Evolutionary conservation across 169 alveolate species (phyloP).

Genomic region (Plasmodium gonderi): DNA sequence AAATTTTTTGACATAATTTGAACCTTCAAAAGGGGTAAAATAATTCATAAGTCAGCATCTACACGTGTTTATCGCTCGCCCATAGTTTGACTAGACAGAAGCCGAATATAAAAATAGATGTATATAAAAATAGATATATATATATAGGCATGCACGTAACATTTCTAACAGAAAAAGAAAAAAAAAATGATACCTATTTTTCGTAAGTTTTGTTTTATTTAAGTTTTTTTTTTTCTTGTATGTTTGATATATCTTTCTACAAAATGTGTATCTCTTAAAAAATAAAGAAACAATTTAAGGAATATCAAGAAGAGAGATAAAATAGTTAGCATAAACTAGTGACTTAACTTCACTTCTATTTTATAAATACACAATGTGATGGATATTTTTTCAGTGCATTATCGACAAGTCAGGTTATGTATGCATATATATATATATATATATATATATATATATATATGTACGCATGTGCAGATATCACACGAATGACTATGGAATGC

Average conservation of each 20-base stretch:
- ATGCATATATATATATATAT: too few relatives aligned
- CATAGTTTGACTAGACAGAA: not conserved
- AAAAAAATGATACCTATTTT: too few relatives aligned
- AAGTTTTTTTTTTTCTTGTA: not conserved
- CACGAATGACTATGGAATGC: too few relatives aligned
- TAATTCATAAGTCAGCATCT: not conserved
- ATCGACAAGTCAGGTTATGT: too few relatives aligned
- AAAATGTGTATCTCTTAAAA: not conserved
- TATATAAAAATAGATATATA: not conserved
- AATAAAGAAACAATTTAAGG: slow-evolving; percentile 2
- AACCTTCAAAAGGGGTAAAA: not conserved
- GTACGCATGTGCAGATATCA: too few relatives aligned
- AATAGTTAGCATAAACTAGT: not conserved
- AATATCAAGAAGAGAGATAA: not conserved
- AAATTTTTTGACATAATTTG: not conserved
- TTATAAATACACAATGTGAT: not conserved
- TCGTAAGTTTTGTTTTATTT: not conserved
- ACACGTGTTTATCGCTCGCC: not conserved
- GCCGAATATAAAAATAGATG: not conserved
- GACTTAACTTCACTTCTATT: not conserved
- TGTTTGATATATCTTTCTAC: not conserved
- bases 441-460: too few relatives aligned
- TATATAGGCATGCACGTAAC: too few relatives aligned
- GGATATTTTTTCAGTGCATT: not conserved
- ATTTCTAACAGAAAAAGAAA: too few relatives aligned